Conservation (phyloP, 2,329 filamentous ascomycete genomes). For the Venturia carpophila region DNA sequence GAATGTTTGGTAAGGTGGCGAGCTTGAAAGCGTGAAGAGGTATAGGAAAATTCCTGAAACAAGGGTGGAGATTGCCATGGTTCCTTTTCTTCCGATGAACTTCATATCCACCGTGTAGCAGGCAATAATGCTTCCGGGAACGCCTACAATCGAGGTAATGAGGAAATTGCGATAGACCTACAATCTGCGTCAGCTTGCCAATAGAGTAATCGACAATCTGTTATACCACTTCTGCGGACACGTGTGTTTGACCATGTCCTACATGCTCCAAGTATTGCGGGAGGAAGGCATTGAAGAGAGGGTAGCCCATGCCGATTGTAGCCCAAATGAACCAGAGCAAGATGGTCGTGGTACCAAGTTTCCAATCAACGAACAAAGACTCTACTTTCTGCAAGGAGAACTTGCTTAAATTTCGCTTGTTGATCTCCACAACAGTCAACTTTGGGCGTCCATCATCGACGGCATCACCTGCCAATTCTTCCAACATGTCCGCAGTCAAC, state of each 20-base stretch:
- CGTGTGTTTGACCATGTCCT: slow-evolving; percentile 31
- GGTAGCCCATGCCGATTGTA: slow-evolving; percentile 71
- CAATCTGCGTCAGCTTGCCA: not conserved
- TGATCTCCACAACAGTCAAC: slow-evolving; percentile 40
- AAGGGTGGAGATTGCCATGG: slow-evolving; percentile 59
- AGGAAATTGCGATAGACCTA: slow-evolving; percentile 68
- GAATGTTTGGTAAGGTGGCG: slow-evolving; percentile 51
- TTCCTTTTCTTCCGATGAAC: slow-evolving; percentile 64
- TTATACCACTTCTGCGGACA: slow-evolving; percentile 14
- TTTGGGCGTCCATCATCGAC: slow-evolving; percentile 31
- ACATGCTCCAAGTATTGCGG: slow-evolving; percentile 70
- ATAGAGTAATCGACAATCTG: not conserved
- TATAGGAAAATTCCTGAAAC: slow-evolving; percentile 63
- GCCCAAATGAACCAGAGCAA: slow-evolving; percentile 73
- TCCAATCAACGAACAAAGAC: slow-evolving; percentile 50
- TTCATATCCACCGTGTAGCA: slow-evolving; percentile 65
- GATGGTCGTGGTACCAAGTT: slow-evolving; percentile 41
- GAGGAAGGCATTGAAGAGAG: slow-evolving; percentile 84
- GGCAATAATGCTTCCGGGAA: slow-evolving; percentile 69
- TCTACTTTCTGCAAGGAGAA: slow-evolving; percentile 61
- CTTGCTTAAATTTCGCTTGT: slow-evolving; percentile 53
- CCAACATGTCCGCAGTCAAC: slow-evolving; percentile 62
- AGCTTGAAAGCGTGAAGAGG: slow-evolving; percentile 52
- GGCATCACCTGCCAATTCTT: slow-evolving; percentile 44
- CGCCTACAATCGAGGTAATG: slow-evolving; percentile 68